Evolutionary conservation across 139 green algal genomes (phyloP).

Genomic region (Asterochloris sp.): DNA sequence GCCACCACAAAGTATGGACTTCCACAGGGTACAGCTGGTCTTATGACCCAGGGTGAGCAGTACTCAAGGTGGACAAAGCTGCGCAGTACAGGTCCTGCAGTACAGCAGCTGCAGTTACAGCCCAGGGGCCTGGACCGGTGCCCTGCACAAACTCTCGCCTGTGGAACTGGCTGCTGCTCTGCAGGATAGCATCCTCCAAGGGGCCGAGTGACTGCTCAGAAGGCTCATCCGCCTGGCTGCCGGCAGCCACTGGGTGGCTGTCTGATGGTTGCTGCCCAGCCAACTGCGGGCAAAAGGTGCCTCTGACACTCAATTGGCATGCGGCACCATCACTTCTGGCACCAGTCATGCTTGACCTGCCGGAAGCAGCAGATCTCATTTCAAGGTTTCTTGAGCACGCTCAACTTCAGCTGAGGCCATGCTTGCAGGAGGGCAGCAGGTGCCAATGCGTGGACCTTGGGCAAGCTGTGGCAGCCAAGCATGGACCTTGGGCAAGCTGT

Average conservation of each 20-base stretch:
- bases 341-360: background rate
- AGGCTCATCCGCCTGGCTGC: background rate
- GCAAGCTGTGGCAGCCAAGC: background rate
- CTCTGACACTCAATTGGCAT: constrained; percentile 8
- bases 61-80: background rate
- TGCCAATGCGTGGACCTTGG: too few relatives aligned
- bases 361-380: background rate
- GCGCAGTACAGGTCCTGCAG: background rate
- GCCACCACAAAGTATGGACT: background rate
- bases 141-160: too few relatives aligned
- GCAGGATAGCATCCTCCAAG: constrained; percentile 65
- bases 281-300: background rate
- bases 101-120: background rate
- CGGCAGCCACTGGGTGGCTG: background rate
- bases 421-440: background rate
- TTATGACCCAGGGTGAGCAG: background rate
- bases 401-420: background rate
- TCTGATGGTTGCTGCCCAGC: background rate
- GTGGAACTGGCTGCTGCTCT: constrained; percentile 74
- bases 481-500: constrained; percentile 16
- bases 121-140: too few relatives aligned
- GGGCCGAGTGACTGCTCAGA: background rate
- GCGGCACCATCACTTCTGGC: background rate
- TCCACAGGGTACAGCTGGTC: background rate
- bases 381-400: background rate